These are phyloP conservation scores for Coemansia linderi DNA, from an alignment of 371 early-diverging fungal genomes.

Conservation along the genomic window DNA sequence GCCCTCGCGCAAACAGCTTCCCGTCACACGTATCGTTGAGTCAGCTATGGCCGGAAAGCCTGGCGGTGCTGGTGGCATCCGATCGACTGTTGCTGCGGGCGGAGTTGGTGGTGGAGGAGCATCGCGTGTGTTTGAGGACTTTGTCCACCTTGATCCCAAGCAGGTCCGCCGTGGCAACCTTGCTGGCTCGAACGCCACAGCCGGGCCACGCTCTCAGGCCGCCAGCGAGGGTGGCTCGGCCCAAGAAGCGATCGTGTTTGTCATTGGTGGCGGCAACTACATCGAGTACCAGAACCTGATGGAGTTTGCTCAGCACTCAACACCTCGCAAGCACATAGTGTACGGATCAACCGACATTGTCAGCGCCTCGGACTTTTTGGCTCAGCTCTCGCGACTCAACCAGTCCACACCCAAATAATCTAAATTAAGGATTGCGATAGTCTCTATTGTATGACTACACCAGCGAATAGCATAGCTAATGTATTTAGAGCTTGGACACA, in stretches of 20 bases:
- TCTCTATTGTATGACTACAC: background rate
- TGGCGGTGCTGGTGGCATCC: slow-evolving; percentile 11
- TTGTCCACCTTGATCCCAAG: slow-evolving; percentile 88
- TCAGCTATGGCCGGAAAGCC: slow-evolving; percentile 70
- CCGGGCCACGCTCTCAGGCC: background rate
- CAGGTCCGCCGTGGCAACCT: slow-evolving; percentile 56
- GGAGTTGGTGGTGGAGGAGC: slow-evolving; percentile 21
- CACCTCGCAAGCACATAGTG: slow-evolving; percentile 76
- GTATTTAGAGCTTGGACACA: slow-evolving; percentile 31
- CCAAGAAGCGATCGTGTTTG: slow-evolving; percentile 93
- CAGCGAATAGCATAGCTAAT: background rate
- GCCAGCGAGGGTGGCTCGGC: slow-evolving; percentile 56
- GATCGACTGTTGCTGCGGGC: slow-evolving; percentile 16
- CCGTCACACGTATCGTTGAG: slow-evolving; percentile 83
- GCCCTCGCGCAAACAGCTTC: slow-evolving; percentile 84
- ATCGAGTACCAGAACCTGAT: slow-evolving; percentile 93
- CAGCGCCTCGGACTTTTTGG: slow-evolving; percentile 81
- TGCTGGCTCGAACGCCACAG: slow-evolving; percentile 41
- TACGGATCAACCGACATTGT: slow-evolving; percentile 97
- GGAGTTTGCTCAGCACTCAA: slow-evolving; percentile 70
- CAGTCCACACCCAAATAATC: slow-evolving; percentile 5
- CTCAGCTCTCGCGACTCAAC: slow-evolving; percentile 74
- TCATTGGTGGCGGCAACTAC: slow-evolving; percentile 96
- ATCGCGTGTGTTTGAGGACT: slow-evolving; percentile 68
- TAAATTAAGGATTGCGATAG: background rate